Conservation (phyloP, 768 basidiomycete species). For the Termitomyces sp. region DNA sequence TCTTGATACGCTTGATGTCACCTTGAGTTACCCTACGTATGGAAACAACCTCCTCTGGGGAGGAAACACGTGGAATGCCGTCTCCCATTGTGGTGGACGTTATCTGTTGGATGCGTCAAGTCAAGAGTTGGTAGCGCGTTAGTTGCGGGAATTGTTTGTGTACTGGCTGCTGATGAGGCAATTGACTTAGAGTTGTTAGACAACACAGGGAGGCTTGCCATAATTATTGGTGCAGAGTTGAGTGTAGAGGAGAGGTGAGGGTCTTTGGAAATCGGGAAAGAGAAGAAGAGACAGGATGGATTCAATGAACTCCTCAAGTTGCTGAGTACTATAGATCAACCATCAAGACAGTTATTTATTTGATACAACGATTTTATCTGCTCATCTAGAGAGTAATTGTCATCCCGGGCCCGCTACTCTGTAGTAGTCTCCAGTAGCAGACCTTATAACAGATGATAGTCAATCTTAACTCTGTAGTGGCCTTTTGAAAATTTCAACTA, state of each 20-base stretch:
- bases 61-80: conserved; percentile 18
- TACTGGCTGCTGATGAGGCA: background rate
- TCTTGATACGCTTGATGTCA: conserved; percentile 12
- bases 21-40: conserved; percentile 12
- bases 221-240: background rate
- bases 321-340: no score
- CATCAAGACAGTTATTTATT: conserved; percentile 8
- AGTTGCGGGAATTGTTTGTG: background rate
- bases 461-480: no score
- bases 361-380: no score
- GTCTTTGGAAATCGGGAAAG: background rate
- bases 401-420: no score
- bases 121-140: conserved; percentile 1
- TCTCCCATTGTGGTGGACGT: conserved; percentile 5
- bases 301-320: no score
- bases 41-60: conserved; percentile 11
- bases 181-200: background rate
- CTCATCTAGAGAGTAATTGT: no score
- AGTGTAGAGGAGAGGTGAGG: background rate
- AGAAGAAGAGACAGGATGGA: background rate
- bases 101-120: conserved; percentile 1
- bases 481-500: no score
- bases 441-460: no score
- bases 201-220: background rate
- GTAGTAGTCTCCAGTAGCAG: no score